Evolutionary conservation across 306 rosid species (phyloP), one percentile per base, ranked within the genome.

Genomic region (Prunus fruticosa): DNA sequence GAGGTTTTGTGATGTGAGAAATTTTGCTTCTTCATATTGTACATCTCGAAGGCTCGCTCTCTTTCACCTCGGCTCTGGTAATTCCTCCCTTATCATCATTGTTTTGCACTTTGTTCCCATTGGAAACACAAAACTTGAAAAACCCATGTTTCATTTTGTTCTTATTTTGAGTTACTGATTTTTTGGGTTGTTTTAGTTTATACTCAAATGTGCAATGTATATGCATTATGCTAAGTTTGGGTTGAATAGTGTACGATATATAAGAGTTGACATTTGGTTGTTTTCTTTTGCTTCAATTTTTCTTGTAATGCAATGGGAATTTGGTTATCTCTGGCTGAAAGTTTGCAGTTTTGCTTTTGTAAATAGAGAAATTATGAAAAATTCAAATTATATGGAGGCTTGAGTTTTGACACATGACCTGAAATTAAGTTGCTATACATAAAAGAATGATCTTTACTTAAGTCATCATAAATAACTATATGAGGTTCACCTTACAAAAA

Each of bases 21-120:
- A 30, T 38, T 71, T 81, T 13, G 53, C 53, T 54, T 47, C 83
- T 50, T 79, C 89, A 1, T 67, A 72, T 77, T 62, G 23, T 79
- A 87, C 87, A 63, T 82, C 90, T 77, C 80, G 87, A 34, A 82
- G 87, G 51, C 71, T 88, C 80, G 72, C 86, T 76, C 76, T 79
- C 57, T 72, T 84, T 67, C 89, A 82, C 52, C 83, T 82, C 8
- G 80, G 82, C 75, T 81, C 82, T 67, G 90, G 96, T 86, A 84
- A 79, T n/a, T 50, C 27, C 72, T 20, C 25, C 13, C 43, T 10
- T 11, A 15, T 38, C 47, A 0, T 28, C 58, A 7, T 32, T 9
- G n/a, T 70, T 8, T 75, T 58, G 73, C 18, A 13, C 16, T 60
- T 15, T 22, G 8, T 63, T 61, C 11, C 25, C 3, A 3, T 18